These are phyloP conservation scores for Rosa multiflora DNA, from an alignment of 306 rosid genomes.

Conservation along the genomic window DNA sequence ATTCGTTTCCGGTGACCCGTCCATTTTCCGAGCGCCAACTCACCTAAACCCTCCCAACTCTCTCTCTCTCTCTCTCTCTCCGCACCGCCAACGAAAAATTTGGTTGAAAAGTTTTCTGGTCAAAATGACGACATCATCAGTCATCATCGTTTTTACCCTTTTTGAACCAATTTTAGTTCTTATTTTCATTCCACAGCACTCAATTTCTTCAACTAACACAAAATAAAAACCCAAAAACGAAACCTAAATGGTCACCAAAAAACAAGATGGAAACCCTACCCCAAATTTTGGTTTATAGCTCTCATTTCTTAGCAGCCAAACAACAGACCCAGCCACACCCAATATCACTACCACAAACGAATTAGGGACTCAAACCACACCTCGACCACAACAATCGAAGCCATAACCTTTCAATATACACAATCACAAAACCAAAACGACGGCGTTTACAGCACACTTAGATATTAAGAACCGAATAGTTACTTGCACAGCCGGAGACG, in stretches of 20 bases:
- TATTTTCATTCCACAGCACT: background rate
- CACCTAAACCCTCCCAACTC: background rate
- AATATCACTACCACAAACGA: background rate
- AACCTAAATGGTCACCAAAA: too few species aligned
- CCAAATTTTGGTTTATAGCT: background rate
- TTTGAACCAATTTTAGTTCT: background rate
- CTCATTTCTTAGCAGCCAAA: background rate
- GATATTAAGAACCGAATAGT: background rate
- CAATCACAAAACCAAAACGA: background rate
- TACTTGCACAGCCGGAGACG: conserved; percentile 8
- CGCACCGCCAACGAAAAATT: background rate
- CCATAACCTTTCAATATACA: too few species aligned
- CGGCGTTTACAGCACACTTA: background rate
- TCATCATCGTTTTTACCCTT: background rate
- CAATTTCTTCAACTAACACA: background rate
- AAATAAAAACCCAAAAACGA: background rate
- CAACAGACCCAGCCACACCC: background rate
- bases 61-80: background rate
- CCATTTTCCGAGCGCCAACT: background rate
- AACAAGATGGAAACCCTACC: background rate
- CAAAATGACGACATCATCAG: background rate
- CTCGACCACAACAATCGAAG: background rate
- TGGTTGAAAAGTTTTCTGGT: background rate
- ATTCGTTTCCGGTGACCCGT: conserved; percentile 5
- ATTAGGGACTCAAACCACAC: background rate